Base-by-base conservation (phyloP, 2,329 filamentous ascomycete species). In the Gnomoniopsis sp. region DNA sequence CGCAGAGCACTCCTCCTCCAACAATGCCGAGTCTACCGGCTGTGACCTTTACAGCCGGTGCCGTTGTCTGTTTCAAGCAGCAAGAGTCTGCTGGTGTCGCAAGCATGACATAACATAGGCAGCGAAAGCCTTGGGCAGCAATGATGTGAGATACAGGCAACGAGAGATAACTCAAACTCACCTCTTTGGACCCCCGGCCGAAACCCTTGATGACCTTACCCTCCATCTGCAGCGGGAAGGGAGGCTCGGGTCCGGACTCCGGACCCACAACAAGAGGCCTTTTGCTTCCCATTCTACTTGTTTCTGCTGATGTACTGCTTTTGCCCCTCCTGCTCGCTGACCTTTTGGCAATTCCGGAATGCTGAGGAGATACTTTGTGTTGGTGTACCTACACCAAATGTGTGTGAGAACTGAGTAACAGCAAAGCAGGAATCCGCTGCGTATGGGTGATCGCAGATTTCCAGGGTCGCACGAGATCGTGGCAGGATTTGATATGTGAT, bases 141-240 rank as follows among this genome's bases (percentile, higher is more conserved):
- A 36, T 3, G 15, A 19, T 33, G 6, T 7, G 30, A 57, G 34
- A 53, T 30, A 26, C 49, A 33, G 47, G 36, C 15, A 38, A 19
- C 30, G 15, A 23, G 49, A 43, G 43, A 33, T 47, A 46, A 38
- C 10, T 44, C 21, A 46, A 11, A 70, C 75, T 60, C 72, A 93
- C 90, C 76, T 97, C 93, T 78, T 92, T 96, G 68, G 91, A 96
- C 17, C 95, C 95, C 61, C 95, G 85, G 46, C 95, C 93, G 73
- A 98, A 98, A 36, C 95, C 95, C 68, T 90, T 89, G 68, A 97
- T 92, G 23, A 99, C 92, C 57, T 88, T 85, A 23, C 95, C 95
- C 62, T 89, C 88, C 76, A 98, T 87, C 65, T 82, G 85, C 66
- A 96, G 81, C 0, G 95, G 95, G 73, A 87, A 98, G 0, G 95